A percentile compares a stretch with the other conserved stretches of the same genome.
These are phyloP conservation scores for Solanum chmielewskii DNA, from an alignment of 257 asterid species.

Conservation along the genomic window DNA sequence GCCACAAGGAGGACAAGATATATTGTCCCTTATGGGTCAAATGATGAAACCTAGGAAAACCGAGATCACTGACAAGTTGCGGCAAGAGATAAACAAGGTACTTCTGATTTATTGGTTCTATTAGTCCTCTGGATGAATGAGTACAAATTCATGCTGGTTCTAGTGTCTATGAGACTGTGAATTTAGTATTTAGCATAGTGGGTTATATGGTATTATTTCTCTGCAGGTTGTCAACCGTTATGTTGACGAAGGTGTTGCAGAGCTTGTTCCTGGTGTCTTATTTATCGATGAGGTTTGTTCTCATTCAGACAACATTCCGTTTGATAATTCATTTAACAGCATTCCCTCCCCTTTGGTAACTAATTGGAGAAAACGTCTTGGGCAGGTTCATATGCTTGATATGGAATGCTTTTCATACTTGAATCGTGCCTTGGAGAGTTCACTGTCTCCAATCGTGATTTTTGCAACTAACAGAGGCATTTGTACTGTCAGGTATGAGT, in stretches of 20 bases:
- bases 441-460: constrained; percentile 77
- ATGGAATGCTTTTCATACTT: constrained; percentile 89
- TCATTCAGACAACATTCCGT: not conserved
- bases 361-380: not conserved
- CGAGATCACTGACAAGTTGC: constrained; percentile 66
- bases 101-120: not conserved
- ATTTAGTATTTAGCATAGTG: not conserved
- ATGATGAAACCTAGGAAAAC: constrained; percentile 93
- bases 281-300: constrained; percentile 75
- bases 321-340: not conserved
- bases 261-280: constrained; percentile 88
- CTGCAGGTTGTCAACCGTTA: constrained; percentile 75
- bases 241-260: constrained; percentile 85
- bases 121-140: not conserved
- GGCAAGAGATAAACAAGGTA: constrained; percentile 92
- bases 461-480: constrained; percentile 89
- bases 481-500: constrained; percentile 63
- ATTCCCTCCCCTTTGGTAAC: not conserved
- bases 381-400: constrained; percentile 87
- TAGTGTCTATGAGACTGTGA: not conserved
- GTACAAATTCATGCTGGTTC: not conserved
- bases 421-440: constrained; percentile 80
- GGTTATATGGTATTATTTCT: not conserved
- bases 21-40: constrained; percentile 90
- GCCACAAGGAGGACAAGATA: constrained; percentile 97